Conservation (phyloP, 176 grass and related monocot species). For the Stipa capillata region DNA sequence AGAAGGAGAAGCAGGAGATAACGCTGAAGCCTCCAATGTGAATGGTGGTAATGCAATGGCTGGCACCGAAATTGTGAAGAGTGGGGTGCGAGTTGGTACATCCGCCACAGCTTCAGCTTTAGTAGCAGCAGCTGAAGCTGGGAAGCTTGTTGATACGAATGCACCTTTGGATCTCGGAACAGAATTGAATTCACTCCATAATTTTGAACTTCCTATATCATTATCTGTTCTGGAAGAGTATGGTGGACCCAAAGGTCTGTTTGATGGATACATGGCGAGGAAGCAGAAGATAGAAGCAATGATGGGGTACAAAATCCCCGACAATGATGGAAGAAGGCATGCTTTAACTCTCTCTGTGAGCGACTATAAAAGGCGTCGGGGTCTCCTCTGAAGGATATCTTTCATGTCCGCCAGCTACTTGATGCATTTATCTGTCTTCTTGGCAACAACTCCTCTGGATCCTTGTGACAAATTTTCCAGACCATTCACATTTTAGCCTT, state of each 20-base stretch:
- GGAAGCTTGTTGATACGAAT: slow-evolving; percentile 83
- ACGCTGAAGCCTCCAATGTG: slow-evolving; percentile 26
- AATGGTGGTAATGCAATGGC: neutral
- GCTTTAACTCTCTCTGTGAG: slow-evolving; percentile 63
- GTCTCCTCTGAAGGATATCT: slow-evolving; percentile 50
- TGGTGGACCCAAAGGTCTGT: slow-evolving; percentile 66
- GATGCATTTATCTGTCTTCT: neutral
- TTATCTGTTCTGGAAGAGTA: slow-evolving; percentile 57
- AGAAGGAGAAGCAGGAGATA: slow-evolving; percentile 30
- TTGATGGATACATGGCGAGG: slow-evolving; percentile 59
- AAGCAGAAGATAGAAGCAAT: slow-evolving; percentile 76
- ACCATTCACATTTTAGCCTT: neutral
- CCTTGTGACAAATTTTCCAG: neutral
- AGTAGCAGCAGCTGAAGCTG: slow-evolving; percentile 74
- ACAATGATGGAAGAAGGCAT: slow-evolving; percentile 70
- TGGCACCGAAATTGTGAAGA: slow-evolving; percentile 30
- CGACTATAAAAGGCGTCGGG: slow-evolving; percentile 64
- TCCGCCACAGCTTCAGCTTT: slow-evolving; percentile 59
- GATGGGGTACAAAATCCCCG: slow-evolving; percentile 61
- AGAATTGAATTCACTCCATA: slow-evolving; percentile 55
- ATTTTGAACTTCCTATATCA: slow-evolving; percentile 81
- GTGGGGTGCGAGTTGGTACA: slow-evolving; percentile 27
- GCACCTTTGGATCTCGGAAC: slow-evolving; percentile 83
- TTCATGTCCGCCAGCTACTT: neutral
- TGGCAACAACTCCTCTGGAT: neutral